A percentile compares a stretch with the other conserved stretches of the same genome.
Conservation (phyloP, 2,329 filamentous ascomycete species). For the Trichoderma aggressivum region DNA sequence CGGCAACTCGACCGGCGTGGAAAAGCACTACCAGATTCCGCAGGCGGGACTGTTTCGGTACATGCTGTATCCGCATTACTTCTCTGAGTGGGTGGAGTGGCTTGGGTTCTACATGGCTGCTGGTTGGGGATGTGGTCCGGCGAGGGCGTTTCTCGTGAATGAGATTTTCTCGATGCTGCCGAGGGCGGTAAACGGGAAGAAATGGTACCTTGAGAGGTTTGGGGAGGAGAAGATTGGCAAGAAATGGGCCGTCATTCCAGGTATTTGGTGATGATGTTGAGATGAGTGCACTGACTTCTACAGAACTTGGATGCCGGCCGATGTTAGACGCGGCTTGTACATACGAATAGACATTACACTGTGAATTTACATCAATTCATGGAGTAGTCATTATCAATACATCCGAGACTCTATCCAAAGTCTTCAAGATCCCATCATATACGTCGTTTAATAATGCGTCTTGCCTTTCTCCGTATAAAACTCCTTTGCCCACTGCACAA, state of each 20-base stretch:
- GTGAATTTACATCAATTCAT: not conserved
- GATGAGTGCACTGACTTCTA: not conserved
- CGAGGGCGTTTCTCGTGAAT: conserved; percentile 78
- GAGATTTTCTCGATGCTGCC: conserved; percentile 89
- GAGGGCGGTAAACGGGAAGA: conserved; percentile 72
- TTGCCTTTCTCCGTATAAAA: conserved; percentile 34
- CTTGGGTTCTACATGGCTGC: conserved; percentile 78
- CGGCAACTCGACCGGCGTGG: conserved; percentile 34
- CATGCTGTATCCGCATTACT: conserved; percentile 87
- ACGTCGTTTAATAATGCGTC: not conserved
- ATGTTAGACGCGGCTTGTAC: not conserved
- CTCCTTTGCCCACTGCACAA: conserved; percentile 53
- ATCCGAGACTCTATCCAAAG: not conserved
- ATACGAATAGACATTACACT: not conserved
- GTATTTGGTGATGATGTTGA: conserved; percentile 40
- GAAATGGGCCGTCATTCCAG: conserved; percentile 67
- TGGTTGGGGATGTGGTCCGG: conserved; percentile 66
- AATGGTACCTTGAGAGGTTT: conserved; percentile 88
- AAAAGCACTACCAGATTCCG: conserved; percentile 86
- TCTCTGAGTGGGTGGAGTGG: conserved; percentile 98
- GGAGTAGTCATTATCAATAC: not conserved
- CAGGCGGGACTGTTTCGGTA: conserved; percentile 77
- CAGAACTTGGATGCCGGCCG: not conserved
- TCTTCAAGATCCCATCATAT: not conserved
- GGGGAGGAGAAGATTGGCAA: conserved; percentile 74